Evolutionary conservation across 129 eudicot genomes (phyloP), one percentile per base, ranked within the genome.

Genomic region (Flaveria trinervia): DNA sequence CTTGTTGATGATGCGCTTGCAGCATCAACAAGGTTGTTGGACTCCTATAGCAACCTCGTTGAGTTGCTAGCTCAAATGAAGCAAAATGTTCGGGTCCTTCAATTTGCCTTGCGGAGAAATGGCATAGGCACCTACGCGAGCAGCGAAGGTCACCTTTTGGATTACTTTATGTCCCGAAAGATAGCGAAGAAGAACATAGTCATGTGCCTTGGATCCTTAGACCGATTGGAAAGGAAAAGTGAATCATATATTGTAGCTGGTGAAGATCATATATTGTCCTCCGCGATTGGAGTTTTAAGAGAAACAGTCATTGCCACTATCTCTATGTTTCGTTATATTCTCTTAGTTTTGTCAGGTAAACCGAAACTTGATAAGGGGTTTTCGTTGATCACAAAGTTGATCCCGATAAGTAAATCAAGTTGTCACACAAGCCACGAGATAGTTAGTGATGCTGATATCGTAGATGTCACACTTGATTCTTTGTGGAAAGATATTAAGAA

Each of bases 21-120:
- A 48, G 28, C 45, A 15, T 79, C 82, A 0, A 79, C 54, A 22
- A 7, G 52, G 25, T 36, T 79, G 65, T 25, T 79, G 71, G 82
- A 79, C 73, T 71, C 52, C 1, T 50, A 51, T 16, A 71, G 65
- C 71, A 49, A 71, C n/a, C 77, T 79, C 15, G 16, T 71, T 22
- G 84, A 80, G 67, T 65, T 88, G 52, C 73, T 85, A 18, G 18
- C 30, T 23, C 39, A 18, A 54, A 71, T 84, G 74, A 89, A 77
- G 78, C 84, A 84, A 79, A 68, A 79, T 13, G 83, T 82, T 0
- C 79, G 79, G 45, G 75, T 68, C 18, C 86, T 90, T 56, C 92
- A 87, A 76, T 88, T 92, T 10, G 86, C 85, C 0, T 62, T 90
- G n/a, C 77, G 88, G 6, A 71, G 96, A 44, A 85, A 85, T 75